Base-by-base conservation (phyloP, 352 stramenopile genomes). In the Pythium biforme region DNA sequence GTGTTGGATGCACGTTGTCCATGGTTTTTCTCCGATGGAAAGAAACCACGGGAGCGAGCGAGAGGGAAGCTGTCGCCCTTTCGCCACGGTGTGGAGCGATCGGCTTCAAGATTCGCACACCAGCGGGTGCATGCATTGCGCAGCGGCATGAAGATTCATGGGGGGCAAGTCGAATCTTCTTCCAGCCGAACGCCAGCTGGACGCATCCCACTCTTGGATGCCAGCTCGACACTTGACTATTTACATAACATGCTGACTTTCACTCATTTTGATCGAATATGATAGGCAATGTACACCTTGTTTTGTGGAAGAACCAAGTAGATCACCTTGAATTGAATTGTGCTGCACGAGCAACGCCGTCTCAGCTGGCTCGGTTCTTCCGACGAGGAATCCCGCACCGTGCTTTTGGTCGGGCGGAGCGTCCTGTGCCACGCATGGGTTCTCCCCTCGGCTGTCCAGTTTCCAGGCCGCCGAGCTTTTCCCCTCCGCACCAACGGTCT, bases 131-230 rank as follows among this genome's bases (percentile, higher is more conserved):
- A n/a, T n/a, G 22, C 22, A 33, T 5, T 27, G 48, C 11, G 4
- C 23, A 34, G n/a, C 12, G 20, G 14, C 22, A 34, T 26, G 15
- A 26, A 51, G 53, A 51, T 59, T 51, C 53, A 17, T 25, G 7
- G 14, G 20, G 37, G 40, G 41, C 40, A 27, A n/a, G 25, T 11
- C 53, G 53, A 59, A 59, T 59, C 53, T 59, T 51, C 39, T 48
- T 19, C 20, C 25, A 2, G 12, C 26, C 37, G 40, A 40, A 50
- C 39, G 39, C 40, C 53, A 59, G 39, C 37, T 51, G 53, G 53
- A 8, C 50, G 6, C 19, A 56, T 56, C 50, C 50, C 50, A 56
- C 50, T 22, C 9, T 52, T 17, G 10, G 3, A 23, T 15, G 12
- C 4, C 15, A 3, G 25, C 22, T 22, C 46, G 41, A 14, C 41